phyloP scores from a whole-genome alignment of 305 asterid genomes.

The Fraxinus xanthoxyloides region DNA sequence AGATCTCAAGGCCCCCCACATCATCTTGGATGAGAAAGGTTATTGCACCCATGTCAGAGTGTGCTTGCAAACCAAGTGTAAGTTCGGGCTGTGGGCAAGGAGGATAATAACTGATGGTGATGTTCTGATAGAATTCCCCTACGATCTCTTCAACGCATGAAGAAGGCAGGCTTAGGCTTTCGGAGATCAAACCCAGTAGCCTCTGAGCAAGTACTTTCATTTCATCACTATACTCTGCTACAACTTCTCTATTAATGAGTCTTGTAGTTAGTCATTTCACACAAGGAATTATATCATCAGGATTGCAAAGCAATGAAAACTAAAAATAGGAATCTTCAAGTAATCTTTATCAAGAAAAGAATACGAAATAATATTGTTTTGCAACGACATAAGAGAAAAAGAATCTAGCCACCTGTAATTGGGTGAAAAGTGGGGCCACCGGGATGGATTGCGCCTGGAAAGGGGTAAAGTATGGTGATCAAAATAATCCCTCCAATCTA shows the following conservation, averaged over 20 bases:
- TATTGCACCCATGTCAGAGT: constrained; percentile 80
- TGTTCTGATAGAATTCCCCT: constrained; percentile 84
- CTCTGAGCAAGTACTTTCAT: constrained; percentile 63
- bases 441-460: constrained; percentile 60
- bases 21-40: constrained; percentile 92
- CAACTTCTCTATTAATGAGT: constrained; percentile 46
- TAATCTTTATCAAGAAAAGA: constrained; percentile 11
- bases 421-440: constrained; percentile 73
- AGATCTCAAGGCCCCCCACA: constrained; percentile 87
- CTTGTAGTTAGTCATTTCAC: constrained; percentile 24
- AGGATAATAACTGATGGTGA: constrained; percentile 83
- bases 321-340: background rate
- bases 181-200: constrained; percentile 60
- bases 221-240: constrained; percentile 63
- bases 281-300: background rate
- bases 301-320: background rate
- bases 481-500: constrained; percentile 93
- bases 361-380: background rate
- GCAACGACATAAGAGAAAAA: background rate
- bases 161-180: constrained; percentile 60
- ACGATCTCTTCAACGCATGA: constrained; percentile 55
- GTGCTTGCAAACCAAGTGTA: constrained; percentile 92
- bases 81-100: constrained; percentile 97
- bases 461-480: constrained; percentile 86
- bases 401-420: constrained; percentile 56